These are phyloP conservation scores for Phaffia rhodozyma DNA, from an alignment of 1,284 basidiomycete genomes.

Conservation along the genomic window DNA sequence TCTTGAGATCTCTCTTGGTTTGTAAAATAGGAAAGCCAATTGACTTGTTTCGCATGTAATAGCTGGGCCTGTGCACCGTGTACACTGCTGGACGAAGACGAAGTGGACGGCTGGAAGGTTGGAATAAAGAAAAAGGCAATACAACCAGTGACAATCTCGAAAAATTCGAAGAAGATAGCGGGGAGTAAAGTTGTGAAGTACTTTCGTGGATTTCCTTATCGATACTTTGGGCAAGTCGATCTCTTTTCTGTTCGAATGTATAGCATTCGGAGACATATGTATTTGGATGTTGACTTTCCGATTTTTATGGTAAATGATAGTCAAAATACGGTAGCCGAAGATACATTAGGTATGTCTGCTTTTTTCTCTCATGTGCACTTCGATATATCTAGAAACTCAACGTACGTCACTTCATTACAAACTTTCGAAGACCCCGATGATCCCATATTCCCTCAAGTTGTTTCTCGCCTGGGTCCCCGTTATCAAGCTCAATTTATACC, in stretches of 20 bases:
- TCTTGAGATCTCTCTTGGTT: background rate
- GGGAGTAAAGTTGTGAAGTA: constrained; percentile 70
- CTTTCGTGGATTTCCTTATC: constrained; percentile 66
- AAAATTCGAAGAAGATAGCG: constrained; percentile 54
- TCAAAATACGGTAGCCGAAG: constrained; percentile 77
- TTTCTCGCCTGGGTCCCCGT: constrained; percentile 73
- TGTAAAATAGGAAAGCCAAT: background rate
- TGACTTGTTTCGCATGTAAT: constrained; percentile 39
- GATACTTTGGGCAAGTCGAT: constrained; percentile 77
- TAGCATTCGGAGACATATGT: constrained; percentile 15
- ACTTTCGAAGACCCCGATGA: constrained; percentile 66
- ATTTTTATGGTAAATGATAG: constrained; percentile 40
- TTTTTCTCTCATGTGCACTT: background rate
- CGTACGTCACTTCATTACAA: constrained; percentile 19
- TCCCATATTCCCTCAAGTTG: constrained; percentile 81
- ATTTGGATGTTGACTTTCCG: constrained; percentile 19
- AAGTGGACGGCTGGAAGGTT: constrained; percentile 47
- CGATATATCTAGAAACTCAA: constrained; percentile 9
- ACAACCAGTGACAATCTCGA: constrained; percentile 44
- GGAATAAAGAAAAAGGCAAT: constrained; percentile 13
- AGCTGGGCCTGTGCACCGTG: constrained; percentile 96
- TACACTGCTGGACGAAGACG: constrained; percentile 72
- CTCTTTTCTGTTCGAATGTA: constrained; percentile 4
- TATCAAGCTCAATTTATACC: constrained; percentile 51
- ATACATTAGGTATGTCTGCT: constrained; percentile 58